phyloP scores from a whole-genome alignment of 1,284 basidiomycete genomes.

The Naganishia sp. region DNA sequence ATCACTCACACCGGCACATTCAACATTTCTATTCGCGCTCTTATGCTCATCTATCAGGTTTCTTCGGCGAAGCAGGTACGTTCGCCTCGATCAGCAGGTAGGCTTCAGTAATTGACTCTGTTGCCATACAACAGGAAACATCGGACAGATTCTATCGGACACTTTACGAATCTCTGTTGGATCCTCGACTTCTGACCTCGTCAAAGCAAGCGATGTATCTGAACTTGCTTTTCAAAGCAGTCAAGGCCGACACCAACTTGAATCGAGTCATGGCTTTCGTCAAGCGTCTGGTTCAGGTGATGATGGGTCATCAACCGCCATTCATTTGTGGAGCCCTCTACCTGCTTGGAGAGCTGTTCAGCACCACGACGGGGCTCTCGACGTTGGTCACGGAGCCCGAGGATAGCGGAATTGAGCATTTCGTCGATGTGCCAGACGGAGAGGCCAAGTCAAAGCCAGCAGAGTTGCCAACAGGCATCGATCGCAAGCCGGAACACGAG shows the following conservation, averaged over 20 bases:
- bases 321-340: constrained; percentile 86
- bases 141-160: constrained; percentile 87
- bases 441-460: constrained; percentile 30
- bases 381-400: constrained; percentile 62
- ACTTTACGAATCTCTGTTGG: constrained; percentile 84
- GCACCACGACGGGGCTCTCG: constrained; percentile 68
- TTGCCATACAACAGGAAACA: constrained; percentile 55
- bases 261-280: constrained; percentile 77
- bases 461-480: constrained; percentile 33
- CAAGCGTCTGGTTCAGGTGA: constrained; percentile 80
- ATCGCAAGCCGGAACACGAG: constrained; percentile 35
- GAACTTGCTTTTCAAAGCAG: constrained; percentile 88
- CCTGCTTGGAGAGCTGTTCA: constrained; percentile 70
- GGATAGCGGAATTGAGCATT: constrained; percentile 59
- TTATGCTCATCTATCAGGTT: constrained; percentile 89
- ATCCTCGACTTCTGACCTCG: constrained; percentile 75
- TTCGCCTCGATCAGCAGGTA: constrained; percentile 51
- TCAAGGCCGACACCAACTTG: constrained; percentile 73
- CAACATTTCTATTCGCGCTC: constrained; percentile 93
- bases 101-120: too few relatives aligned
- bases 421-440: constrained; percentile 54
- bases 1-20: constrained; percentile 89
- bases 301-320: constrained; percentile 74
- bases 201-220: constrained; percentile 98
- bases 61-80: constrained; percentile 49